These are phyloP conservation scores for Ustilago lituana DNA, from an alignment of 1,284 basidiomycete genomes.

Conservation along the genomic window DNA sequence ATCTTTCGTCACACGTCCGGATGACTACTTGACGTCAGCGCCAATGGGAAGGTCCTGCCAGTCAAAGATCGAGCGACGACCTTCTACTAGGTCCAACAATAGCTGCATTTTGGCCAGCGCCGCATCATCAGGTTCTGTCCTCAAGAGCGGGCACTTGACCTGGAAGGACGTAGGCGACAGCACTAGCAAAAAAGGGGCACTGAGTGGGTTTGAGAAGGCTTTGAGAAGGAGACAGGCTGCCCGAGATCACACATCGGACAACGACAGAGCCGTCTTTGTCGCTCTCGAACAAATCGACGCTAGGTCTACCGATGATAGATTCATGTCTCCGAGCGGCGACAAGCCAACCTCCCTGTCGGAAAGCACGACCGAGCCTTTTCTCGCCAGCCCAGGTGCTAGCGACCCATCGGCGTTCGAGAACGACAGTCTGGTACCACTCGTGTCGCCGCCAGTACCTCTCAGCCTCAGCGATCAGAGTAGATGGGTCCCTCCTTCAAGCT, in stretches of 20 bases:
- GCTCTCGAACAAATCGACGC: conserved; percentile 2
- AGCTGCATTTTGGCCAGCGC: not conserved
- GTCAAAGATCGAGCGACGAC: not conserved
- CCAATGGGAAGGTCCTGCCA: not conserved
- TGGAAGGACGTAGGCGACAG: conserved; percentile 1
- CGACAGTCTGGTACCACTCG: not conserved
- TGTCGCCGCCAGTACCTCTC: conserved; percentile 5
- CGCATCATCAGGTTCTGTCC: not conserved
- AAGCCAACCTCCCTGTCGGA: not conserved
- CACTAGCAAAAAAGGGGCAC: not conserved
- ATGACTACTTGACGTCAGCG: not conserved
- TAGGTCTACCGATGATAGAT: not conserved
- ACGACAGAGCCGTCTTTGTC: conserved; percentile 7
- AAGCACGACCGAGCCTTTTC: not conserved
- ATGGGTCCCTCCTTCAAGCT: conserved; percentile 20
- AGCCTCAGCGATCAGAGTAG: conserved; percentile 10
- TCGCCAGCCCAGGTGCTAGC: conserved; percentile 22
- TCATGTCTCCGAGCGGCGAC: not conserved
- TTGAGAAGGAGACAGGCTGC: conserved; percentile 10
- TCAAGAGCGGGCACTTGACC: conserved; percentile 15
- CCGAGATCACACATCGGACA: not conserved
- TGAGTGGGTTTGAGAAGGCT: conserved; percentile 18
- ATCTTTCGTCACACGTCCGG: not conserved
- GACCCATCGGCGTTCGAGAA: conserved; percentile 31
- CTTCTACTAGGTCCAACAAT: not conserved